phyloP scores from a whole-genome alignment of 345 rosid species.

The Salix exigua region DNA sequence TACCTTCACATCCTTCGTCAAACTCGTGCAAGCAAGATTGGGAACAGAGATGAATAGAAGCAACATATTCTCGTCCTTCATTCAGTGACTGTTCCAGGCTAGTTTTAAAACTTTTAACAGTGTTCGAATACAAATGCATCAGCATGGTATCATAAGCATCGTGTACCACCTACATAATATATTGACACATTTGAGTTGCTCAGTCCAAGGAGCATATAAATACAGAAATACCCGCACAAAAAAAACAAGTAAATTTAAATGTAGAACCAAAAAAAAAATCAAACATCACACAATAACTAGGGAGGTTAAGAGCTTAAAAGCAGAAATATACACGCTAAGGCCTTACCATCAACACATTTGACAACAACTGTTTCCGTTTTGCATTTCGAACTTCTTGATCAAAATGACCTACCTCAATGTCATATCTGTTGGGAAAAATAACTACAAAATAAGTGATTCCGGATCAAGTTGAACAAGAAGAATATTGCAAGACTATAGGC shows the following conservation, averaged over 20 bases:
- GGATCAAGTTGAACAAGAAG: no score
- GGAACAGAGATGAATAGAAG: constrained; percentile 43
- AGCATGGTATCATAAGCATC: no score
- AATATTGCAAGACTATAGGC: no score
- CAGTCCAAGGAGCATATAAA: no score
- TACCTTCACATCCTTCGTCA: constrained; percentile 69
- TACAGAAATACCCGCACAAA: no score
- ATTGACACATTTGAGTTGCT: no score
- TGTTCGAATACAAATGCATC: no score
- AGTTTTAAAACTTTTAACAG: no score
- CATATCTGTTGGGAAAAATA: constrained; percentile 42
- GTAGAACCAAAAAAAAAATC: no score
- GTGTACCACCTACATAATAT: no score
- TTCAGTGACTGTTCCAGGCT: constrained; percentile 44
- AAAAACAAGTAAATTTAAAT: no score
- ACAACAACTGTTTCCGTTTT: constrained; percentile 48
- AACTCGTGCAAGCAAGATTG: constrained; percentile 51
- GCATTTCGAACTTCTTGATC: constrained; percentile 70
- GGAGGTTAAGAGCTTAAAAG: not conserved
- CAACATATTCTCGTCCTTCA: constrained; percentile 63
- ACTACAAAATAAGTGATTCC: no score
- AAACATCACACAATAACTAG: not conserved
- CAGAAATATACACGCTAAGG: not conserved
- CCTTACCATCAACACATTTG: constrained; percentile 66
- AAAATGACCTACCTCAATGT: constrained; percentile 59